Conservation (phyloP, 306 rosid genomes). For the Crotalaria pallida region DNA sequence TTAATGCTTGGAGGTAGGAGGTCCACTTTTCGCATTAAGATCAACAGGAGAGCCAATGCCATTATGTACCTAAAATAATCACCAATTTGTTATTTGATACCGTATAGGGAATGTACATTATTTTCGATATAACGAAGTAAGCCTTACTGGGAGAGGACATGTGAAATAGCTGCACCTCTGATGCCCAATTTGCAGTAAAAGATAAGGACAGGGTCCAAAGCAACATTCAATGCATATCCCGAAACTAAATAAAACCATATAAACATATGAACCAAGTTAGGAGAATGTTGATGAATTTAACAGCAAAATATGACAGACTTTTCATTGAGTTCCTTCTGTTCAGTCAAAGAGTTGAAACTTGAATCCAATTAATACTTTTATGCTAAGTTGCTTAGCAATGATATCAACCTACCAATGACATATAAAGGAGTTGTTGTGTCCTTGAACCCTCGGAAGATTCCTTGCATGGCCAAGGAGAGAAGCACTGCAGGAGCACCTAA, state of each 20-base stretch:
- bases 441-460: slow-evolving; percentile 91
- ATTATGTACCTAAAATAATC: slow-evolving; percentile 64
- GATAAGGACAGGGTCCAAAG: slow-evolving; percentile 77
- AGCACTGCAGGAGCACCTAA: slow-evolving; percentile 99
- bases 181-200: slow-evolving; percentile 68
- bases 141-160: slow-evolving; percentile 94
- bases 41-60: slow-evolving; percentile 51
- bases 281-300: not conserved
- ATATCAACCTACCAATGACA: slow-evolving; percentile 58
- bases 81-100: not conserved
- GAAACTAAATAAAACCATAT: slow-evolving; percentile 38
- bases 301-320: not conserved
- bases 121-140: not conserved
- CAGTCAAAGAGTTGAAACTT: not conserved
- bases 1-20: slow-evolving; percentile 72
- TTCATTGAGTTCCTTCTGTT: not conserved
- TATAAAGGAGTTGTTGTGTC: slow-evolving; percentile 94
- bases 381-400: not conserved
- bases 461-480: slow-evolving; percentile 98
- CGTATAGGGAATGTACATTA: not conserved
- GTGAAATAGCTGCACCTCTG: slow-evolving; percentile 93
- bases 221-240: slow-evolving; percentile 62
- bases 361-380: not conserved
- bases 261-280: not conserved
- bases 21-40: slow-evolving; percentile 55